Percentiles rank a stretch among this genome's conserved stretches.
These are phyloP conservation scores for Rhizopogon parksii DNA, from an alignment of 1,284 basidiomycete genomes.

Conservation along the genomic window DNA sequence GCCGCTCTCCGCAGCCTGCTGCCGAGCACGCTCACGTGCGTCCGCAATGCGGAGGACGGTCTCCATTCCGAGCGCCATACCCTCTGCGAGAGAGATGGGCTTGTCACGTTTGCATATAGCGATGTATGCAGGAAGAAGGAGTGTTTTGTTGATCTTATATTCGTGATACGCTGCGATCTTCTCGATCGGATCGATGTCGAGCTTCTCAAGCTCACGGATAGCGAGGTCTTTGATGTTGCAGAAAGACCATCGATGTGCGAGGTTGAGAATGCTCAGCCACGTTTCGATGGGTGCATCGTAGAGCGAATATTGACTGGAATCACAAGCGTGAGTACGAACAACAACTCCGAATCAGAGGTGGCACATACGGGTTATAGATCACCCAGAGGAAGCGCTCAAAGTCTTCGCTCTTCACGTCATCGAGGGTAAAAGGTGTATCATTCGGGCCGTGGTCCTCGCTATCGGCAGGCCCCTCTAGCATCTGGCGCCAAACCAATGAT, in stretches of 20 bases:
- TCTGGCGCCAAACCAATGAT: constrained; percentile 44
- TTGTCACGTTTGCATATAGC: constrained; percentile 36
- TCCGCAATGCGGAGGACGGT: constrained; percentile 35
- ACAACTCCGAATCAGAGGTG: background rate
- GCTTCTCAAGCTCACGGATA: constrained; percentile 35
- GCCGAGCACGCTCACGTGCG: constrained; percentile 32
- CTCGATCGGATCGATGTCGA: constrained; percentile 33
- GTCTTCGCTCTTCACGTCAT: constrained; percentile 40
- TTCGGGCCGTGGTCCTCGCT: constrained; percentile 33
- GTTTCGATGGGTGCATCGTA: constrained; percentile 38
- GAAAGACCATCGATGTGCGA: constrained; percentile 39
- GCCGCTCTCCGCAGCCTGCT: constrained; percentile 20
- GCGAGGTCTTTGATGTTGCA: constrained; percentile 37
- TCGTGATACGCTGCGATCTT: constrained; percentile 42
- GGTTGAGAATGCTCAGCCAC: constrained; percentile 40
- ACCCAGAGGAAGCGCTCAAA: constrained; percentile 54
- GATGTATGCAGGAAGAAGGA: constrained; percentile 37
- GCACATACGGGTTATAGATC: constrained; percentile 58
- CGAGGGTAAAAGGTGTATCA: constrained; percentile 38
- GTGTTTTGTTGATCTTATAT: constrained; percentile 33
- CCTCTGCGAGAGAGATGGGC: constrained; percentile 38
- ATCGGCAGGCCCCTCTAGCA: constrained; percentile 28
- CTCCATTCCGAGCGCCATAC: constrained; percentile 35
- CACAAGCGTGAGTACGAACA: background rate
- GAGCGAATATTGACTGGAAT: constrained; percentile 38